Evolutionary conservation across 2,329 filamentous ascomycete genomes (phyloP), one percentile per base, ranked within the genome.

Genomic region (Ceratocystis huliohia): DNA sequence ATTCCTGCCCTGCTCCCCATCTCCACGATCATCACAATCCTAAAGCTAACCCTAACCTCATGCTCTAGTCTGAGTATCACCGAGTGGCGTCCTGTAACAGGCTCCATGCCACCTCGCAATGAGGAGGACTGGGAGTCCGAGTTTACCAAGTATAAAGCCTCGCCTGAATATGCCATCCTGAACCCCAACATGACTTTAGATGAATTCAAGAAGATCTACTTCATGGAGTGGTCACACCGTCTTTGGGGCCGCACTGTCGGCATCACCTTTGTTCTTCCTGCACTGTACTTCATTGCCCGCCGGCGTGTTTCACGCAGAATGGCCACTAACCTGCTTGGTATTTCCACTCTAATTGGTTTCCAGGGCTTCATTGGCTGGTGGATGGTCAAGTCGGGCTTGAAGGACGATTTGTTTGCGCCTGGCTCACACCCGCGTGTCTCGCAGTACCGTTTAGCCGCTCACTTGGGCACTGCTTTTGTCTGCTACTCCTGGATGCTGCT

Each of bases 181-280:
- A 99, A 99, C 78, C 88, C 92, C 41, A 84, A 90, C 75, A 99
- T 99, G 94, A 88, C 84, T 41, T 81, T 99, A 66, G 83, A 86
- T 67, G 94, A 99, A 75, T 99, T 97, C 80, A 96, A 97, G 77
- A 88, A 94, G 74, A 99, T 99, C 71, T 99, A 97, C 82, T 99
- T 88, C 76, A 97, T 97, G 94, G 94, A 99, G 80, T 99, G 94
- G 94, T 86, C 87, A 56, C 94, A 99, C 76, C 85, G 94, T 37
- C 82, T 96, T 66, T 97, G 94, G 92, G 94, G 94, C 59, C 87
- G 94, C 70, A 81, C 96, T 71, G 89, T 99, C 67, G 94, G 94
- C 68, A 76, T 97, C 69, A 88, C 90, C 63, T 96, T 97, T 75
- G 85, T 96, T 61, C 73, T 96, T 1, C 94, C 94, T 1, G 89